Evolutionary conservation across 257 asterid species (phyloP).

Genomic region (Gardenia jasminoides): DNA sequence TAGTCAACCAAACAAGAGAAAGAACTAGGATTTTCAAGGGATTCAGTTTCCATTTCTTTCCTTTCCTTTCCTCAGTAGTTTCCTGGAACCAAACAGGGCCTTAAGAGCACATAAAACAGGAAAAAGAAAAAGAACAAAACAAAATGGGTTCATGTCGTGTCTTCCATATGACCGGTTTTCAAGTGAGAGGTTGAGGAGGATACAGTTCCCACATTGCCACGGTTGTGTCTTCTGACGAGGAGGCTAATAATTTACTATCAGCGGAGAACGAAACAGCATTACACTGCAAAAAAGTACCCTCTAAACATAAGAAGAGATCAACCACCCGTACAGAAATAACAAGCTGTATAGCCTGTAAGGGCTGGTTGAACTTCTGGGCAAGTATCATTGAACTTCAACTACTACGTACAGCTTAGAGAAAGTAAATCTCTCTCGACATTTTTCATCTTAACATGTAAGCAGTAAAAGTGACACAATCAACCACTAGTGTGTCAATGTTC

Average conservation of each 20-base stretch:
- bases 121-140: neutral
- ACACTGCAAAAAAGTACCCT: constrained; percentile 36
- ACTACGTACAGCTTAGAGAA: neutral
- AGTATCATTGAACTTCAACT: neutral
- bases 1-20: no score
- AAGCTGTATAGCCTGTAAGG: neutral
- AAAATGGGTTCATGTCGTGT: neutral
- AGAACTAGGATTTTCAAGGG: no score
- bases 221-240: constrained; percentile 81
- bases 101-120: neutral
- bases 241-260: constrained; percentile 61
- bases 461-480: neutral
- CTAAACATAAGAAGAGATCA: neutral
- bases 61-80: no score
- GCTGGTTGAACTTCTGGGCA: neutral
- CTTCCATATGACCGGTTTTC: neutral
- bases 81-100: no score
- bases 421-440: neutral
- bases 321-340: neutral
- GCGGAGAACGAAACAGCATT: constrained; percentile 73
- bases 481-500: neutral
- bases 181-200: constrained; percentile 46
- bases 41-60: no score
- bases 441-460: neutral
- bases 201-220: constrained; percentile 90